Base-by-base conservation (phyloP, 2,329 filamentous ascomycete species). In the Trichoderma brevicompactum region DNA sequence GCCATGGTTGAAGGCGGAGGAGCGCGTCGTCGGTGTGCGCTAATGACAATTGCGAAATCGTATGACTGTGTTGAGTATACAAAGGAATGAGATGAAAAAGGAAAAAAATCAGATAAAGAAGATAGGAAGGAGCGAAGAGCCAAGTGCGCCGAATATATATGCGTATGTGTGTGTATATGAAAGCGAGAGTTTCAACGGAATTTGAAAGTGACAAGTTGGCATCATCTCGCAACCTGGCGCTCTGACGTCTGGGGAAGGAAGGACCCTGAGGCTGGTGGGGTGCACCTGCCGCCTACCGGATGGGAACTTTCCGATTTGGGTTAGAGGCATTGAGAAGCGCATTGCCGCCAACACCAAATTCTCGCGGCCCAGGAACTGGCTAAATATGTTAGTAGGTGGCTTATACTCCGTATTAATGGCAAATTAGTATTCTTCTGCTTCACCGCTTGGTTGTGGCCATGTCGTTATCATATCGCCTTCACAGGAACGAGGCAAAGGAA, bases 1-100 rank as follows among this genome's bases (percentile, higher is more conserved):
- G 89, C 90, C 90, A 93, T 92, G 32, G 52, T 23, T 49, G 17
- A 43, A 15, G 36, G 9, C 36, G 23, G 52, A 48, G 52, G 34
- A 50, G 61, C 61, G 43, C 55, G 56, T 55, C 36, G 56, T 41
- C 41, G 43, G 12, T 12, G 36, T 53, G 40, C 60, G 60, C 40
- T n/a, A 34, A 54, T 23, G 9, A 19, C 38, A 34, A 28, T 44
- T 44, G 46, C 38, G 38, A 50, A n/a, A 12, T 41, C 46, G 38
- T 7, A 9, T 23, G 10, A 19, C 43, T 19, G 43, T 41, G n/a
- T 19, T 7, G 17, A 38, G 10, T 12, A 8, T 36, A 1, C 9
- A 19, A 7, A 7, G 28, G 23, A 7, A 15, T 6, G 34, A 19
- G 40, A 23, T 40, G 41, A 6, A 41, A 49, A n/a, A 46, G 23